These are phyloP conservation scores for Plasmodium inui DNA, from an alignment of 169 alveolate species.

Conservation along the genomic window DNA sequence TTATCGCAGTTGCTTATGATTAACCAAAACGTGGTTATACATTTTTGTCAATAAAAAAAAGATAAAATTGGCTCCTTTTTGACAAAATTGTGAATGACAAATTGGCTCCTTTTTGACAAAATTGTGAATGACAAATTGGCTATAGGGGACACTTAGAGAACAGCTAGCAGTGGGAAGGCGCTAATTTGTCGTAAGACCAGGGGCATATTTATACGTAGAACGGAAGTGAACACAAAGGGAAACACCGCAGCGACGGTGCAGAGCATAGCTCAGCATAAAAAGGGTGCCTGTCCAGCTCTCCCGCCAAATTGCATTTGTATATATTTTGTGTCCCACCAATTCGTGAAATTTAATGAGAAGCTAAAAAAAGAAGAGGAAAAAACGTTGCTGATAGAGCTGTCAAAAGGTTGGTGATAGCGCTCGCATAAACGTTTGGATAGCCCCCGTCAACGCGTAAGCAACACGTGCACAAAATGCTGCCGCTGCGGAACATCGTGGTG, in stretches of 20 bases:
- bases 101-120: not conserved
- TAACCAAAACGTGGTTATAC: not conserved
- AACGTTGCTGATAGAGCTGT: not conserved
- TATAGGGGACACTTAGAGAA: not conserved
- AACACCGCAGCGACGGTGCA: not conserved
- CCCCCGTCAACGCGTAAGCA: not conserved
- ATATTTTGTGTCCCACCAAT: not conserved
- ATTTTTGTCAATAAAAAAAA: not conserved
- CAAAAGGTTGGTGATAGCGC: not conserved
- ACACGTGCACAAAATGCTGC: conserved; percentile 34
- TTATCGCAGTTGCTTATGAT: not conserved
- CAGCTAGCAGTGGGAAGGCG: not conserved
- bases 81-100: not conserved
- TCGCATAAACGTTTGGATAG: not conserved
- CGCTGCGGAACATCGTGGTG: conserved; percentile 48
- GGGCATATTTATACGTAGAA: not conserved
- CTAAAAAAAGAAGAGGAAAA: not conserved
- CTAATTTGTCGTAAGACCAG: not conserved
- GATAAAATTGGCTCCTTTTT: not conserved
- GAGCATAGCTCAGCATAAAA: not conserved
- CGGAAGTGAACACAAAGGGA: not conserved
- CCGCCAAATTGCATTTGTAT: not conserved
- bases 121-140: not conserved
- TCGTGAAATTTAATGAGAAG: conserved; percentile 4
- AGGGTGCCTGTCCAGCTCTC: not conserved